Conservation (phyloP, 176 grass and related monocot species). For the Bolboschoenus planiculmis region DNA sequence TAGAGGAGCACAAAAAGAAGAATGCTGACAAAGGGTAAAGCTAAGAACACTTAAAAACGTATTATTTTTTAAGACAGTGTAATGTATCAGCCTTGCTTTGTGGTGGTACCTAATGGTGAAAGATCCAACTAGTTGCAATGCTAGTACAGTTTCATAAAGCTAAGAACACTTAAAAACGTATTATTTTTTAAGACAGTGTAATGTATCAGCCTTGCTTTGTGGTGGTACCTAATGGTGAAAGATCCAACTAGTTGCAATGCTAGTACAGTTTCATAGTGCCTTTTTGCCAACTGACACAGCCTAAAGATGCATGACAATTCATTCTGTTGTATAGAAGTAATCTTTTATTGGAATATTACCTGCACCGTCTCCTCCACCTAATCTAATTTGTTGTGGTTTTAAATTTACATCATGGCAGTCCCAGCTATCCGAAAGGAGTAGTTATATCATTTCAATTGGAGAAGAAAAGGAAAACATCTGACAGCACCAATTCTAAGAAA, state of each 20-base stretch:
- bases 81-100: not conserved
- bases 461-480: slow-evolving; percentile 32
- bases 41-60: slow-evolving; percentile 5
- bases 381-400: slow-evolving; percentile 21
- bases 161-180: slow-evolving; percentile 7
- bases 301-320: not conserved
- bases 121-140: not conserved
- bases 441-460: slow-evolving; percentile 85
- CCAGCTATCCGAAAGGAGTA: slow-evolving; percentile 78
- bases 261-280: not conserved
- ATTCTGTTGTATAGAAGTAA: not conserved
- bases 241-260: not conserved
- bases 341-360: not conserved
- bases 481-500: slow-evolving; percentile 28
- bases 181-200: not conserved
- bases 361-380: not conserved
- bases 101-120: not conserved
- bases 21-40: slow-evolving; percentile 43
- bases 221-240: not conserved
- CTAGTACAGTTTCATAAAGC: not conserved
- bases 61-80: not conserved
- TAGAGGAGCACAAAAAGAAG: slow-evolving; percentile 38
- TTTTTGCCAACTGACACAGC: not conserved
- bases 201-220: not conserved
- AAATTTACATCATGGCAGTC: slow-evolving; percentile 19